phyloP scores from a whole-genome alignment of 257 asterid species.

The Perilla frutescens region DNA sequence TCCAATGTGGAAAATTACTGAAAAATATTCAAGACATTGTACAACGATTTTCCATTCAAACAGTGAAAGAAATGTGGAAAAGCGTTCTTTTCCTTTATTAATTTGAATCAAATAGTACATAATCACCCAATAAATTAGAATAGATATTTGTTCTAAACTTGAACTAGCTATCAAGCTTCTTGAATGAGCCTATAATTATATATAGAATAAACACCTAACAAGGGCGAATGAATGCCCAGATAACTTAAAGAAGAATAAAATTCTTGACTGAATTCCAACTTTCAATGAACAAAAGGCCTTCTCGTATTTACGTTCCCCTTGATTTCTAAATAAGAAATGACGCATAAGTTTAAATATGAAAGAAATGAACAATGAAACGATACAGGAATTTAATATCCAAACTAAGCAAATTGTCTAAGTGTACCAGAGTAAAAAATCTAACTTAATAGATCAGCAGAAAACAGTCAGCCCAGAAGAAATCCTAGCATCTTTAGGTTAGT shows the following conservation, averaged over 20 bases:
- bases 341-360: background rate
- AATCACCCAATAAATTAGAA: constrained; percentile 13
- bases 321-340: constrained; percentile 19
- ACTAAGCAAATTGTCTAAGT: background rate
- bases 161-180: constrained; percentile 11
- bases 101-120: background rate
- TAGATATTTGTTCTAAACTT: constrained; percentile 7
- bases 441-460: background rate
- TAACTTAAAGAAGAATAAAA: constrained; percentile 2
- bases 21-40: background rate
- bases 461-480: constrained; percentile 13
- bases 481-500: constrained; percentile 9
- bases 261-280: constrained; percentile 1
- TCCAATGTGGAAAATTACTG: constrained; percentile 11
- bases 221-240: background rate
- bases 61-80: background rate
- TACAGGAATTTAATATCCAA: background rate
- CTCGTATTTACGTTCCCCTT: background rate
- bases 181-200: background rate
- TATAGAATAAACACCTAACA: constrained; percentile 7
- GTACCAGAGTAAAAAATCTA: background rate
- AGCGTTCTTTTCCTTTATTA: background rate
- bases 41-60: constrained; percentile 1
- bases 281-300: constrained; percentile 26
- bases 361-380: constrained; percentile 9